These are phyloP conservation scores for Monosporascus sp. DNA, from an alignment of 2,329 filamentous ascomycete genomes.

Conservation along the genomic window DNA sequence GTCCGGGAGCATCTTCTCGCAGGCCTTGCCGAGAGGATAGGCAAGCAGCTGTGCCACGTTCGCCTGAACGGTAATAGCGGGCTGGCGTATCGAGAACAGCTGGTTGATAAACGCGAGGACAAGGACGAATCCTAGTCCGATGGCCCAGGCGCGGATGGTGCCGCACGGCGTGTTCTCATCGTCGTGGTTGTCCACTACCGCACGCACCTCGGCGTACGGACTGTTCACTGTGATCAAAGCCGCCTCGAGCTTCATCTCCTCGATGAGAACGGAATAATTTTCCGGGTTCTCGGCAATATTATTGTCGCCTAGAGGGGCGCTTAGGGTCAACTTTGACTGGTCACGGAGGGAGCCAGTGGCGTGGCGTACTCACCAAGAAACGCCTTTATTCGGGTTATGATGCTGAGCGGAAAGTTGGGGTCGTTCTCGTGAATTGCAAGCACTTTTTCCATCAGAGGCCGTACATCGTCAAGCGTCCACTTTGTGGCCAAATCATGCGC, in stretches of 20 bases:
- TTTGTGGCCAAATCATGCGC: constrained; percentile 16
- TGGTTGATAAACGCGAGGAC: constrained; percentile 49
- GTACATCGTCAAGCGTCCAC: constrained; percentile 18
- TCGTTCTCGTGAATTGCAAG: constrained; percentile 38
- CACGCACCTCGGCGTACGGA: constrained; percentile 38
- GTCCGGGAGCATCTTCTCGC: constrained; percentile 47
- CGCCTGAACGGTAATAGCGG: constrained; percentile 47
- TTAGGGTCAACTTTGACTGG: neutral
- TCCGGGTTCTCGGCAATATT: constrained; percentile 29
- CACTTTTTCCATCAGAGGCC: constrained; percentile 31
- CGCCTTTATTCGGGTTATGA: constrained; percentile 34
- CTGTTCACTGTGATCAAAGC: constrained; percentile 30
- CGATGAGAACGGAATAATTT: constrained; percentile 27
- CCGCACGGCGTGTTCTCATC: constrained; percentile 43
- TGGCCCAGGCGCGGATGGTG: constrained; percentile 50
- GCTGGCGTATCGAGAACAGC: constrained; percentile 53
- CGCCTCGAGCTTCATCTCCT: constrained; percentile 30
- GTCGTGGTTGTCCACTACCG: constrained; percentile 49
- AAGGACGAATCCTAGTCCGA: constrained; percentile 46
- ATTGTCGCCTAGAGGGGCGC: constrained; percentile 6
- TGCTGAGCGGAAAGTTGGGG: constrained; percentile 40
- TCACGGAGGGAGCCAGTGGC: neutral
- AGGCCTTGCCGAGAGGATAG: constrained; percentile 48
- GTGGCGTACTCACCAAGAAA: constrained; percentile 28
- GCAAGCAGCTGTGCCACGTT: constrained; percentile 54